These are phyloP conservation scores for Claviceps capensis DNA, from an alignment of 2,329 filamentous ascomycete genomes.

Conservation along the genomic window DNA sequence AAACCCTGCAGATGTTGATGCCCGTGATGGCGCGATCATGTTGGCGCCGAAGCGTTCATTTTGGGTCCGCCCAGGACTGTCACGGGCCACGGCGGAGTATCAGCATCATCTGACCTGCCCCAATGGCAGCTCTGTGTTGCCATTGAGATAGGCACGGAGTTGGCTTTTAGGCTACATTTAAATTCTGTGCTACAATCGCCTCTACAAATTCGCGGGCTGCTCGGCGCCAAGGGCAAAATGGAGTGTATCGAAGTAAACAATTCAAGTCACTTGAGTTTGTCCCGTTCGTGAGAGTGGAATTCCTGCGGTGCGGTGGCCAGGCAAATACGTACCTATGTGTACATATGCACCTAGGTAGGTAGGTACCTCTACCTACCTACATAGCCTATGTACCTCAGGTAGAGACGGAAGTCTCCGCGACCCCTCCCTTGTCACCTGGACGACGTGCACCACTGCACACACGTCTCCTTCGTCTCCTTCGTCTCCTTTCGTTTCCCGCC, in stretches of 20 bases:
- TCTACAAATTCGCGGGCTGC: neutral
- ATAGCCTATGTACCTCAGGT: neutral
- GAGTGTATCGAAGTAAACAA: neutral
- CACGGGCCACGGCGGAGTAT: neutral
- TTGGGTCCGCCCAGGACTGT: neutral
- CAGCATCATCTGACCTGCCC: neutral
- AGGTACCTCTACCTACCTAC: neutral
- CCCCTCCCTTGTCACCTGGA: constrained; percentile 7
- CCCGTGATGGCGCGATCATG: too few species aligned
- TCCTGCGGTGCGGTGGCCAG: neutral
- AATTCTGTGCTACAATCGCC: neutral
- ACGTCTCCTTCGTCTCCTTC: neutral
- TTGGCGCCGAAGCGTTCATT: neutral
- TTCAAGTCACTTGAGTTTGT: neutral
- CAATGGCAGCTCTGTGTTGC: neutral
- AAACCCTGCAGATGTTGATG: too few species aligned
- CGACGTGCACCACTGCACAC: constrained; percentile 6
- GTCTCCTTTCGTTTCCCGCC: neutral
- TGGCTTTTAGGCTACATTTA: neutral
- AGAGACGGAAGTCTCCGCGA: neutral
- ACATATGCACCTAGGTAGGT: neutral
- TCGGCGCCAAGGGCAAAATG: neutral
- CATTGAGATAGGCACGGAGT: too few species aligned
- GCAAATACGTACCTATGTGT: neutral
- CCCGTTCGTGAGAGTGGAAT: too few species aligned